A percentile compares a stretch with the other conserved stretches of the same genome.
Conservation (phyloP, 2,329 filamentous ascomycete genomes). For the Balansia obtecta region DNA sequence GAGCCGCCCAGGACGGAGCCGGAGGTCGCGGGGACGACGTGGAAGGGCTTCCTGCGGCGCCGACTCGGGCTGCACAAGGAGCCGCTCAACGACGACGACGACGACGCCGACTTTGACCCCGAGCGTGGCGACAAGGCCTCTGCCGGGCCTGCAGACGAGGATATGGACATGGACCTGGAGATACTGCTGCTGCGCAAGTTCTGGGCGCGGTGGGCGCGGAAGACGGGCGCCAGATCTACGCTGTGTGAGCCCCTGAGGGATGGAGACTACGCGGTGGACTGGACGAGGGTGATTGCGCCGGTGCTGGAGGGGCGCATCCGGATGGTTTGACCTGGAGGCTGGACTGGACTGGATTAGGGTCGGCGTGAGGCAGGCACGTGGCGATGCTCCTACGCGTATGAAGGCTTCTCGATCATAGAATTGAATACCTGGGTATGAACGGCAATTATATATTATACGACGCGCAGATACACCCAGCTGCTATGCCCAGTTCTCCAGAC, state of each 20-base stretch:
- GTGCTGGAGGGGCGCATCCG: slow-evolving; percentile 64
- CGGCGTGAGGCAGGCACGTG: too few relatives aligned
- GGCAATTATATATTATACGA: too few relatives aligned
- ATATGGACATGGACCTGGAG: slow-evolving; percentile 36
- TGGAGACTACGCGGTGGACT: slow-evolving; percentile 51
- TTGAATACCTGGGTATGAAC: too few relatives aligned
- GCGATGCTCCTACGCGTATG: too few relatives aligned
- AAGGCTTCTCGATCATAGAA: too few relatives aligned
- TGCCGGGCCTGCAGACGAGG: slow-evolving; percentile 13
- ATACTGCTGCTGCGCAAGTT: slow-evolving; percentile 55
- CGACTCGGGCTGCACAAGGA: slow-evolving; percentile 21
- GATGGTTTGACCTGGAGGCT: slow-evolving; percentile 21
- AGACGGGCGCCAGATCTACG: slow-evolving; percentile 47
- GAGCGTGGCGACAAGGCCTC: slow-evolving; percentile 15
- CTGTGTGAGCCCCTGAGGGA: slow-evolving; percentile 44
- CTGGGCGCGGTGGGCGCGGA: slow-evolving; percentile 59
- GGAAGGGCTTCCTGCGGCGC: slow-evolving; percentile 24
- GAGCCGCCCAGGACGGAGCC: slow-evolving; percentile 9
- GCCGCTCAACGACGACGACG: slow-evolving; percentile 23
- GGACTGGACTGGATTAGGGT: too few relatives aligned
- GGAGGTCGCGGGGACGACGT: slow-evolving; percentile 15
- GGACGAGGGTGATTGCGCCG: slow-evolving; percentile 72
- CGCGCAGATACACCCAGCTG: too few relatives aligned
- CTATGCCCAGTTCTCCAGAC: too few relatives aligned
- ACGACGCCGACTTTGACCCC: slow-evolving; percentile 31